Conservation (phyloP, 345 rosid genomes). For the Lumnitzera littorea region DNA sequence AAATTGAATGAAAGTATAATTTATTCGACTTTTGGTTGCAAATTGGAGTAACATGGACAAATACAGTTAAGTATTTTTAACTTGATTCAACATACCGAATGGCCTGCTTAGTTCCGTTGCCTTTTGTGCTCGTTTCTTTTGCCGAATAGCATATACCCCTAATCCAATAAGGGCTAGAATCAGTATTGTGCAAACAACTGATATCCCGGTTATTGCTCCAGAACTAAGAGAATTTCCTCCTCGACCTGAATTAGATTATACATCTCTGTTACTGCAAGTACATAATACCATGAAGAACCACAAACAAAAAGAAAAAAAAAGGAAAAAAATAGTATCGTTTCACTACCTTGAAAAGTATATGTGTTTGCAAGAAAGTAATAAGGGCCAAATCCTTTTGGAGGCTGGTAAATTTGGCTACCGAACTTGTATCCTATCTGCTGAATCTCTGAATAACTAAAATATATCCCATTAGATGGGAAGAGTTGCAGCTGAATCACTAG, state of each 20-base stretch:
- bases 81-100: constrained; percentile 47
- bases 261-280: too few relatives aligned
- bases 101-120: constrained; percentile 73
- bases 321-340: too few relatives aligned
- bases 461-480: constrained; percentile 58
- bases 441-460: constrained; percentile 57
- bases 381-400: constrained; percentile 88
- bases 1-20: constrained; percentile 6
- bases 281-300: too few relatives aligned
- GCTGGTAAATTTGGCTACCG: constrained; percentile 86
- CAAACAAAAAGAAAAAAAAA: too few relatives aligned
- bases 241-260: constrained; percentile 3
- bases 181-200: constrained; percentile 38
- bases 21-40: background rate
- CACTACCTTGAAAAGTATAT: constrained; percentile 71
- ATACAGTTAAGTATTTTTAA: background rate
- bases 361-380: constrained; percentile 80
- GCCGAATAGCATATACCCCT: constrained; percentile 67
- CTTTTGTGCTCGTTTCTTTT: constrained; percentile 89
- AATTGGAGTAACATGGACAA: background rate
- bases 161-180: constrained; percentile 59
- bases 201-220: constrained; percentile 42
- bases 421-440: constrained; percentile 69
- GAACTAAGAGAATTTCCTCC: constrained; percentile 36
- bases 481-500: constrained; percentile 78